Percentiles rank a stretch among this genome's conserved stretches.
These are phyloP conservation scores for Thalassiosira exigua DNA, from an alignment of 352 stramenopile genomes.

Conservation along the genomic window DNA sequence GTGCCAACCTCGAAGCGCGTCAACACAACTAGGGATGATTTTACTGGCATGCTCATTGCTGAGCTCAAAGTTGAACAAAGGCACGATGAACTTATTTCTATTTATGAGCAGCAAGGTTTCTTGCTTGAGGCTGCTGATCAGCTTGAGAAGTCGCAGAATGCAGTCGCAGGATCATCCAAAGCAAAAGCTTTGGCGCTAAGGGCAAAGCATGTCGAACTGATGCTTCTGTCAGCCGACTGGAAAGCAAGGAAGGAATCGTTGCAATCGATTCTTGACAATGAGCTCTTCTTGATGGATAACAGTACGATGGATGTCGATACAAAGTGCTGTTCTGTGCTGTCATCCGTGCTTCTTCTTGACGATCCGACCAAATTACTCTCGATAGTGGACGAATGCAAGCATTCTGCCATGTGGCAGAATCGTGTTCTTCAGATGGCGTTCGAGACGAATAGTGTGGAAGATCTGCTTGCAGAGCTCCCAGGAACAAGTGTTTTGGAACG, in stretches of 20 bases:
- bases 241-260: constrained; percentile 20
- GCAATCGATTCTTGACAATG: constrained; percentile 8
- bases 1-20: no score
- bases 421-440: neutral
- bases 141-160: constrained; percentile 5
- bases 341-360: no score
- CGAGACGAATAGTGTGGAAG: neutral
- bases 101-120: constrained; percentile 30
- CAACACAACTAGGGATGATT: constrained; percentile 15
- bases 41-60: constrained; percentile 33
- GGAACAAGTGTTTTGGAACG: constrained; percentile 3
- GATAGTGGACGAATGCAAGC: no score
- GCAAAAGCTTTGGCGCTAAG: neutral
- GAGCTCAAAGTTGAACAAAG: constrained; percentile 24
- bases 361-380: no score
- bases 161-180: neutral
- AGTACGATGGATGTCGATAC: no score
- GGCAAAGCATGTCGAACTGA: constrained; percentile 32
- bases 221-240: constrained; percentile 11
- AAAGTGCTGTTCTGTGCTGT: no score
- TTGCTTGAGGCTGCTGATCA: constrained; percentile 36
- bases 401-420: constrained; percentile 26
- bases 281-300: no score
- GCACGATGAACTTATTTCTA: constrained; percentile 5
- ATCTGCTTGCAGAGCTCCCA: constrained; percentile 16